phyloP scores from a whole-genome alignment of 768 basidiomycete species.

The Lactarius sanguifluus region DNA sequence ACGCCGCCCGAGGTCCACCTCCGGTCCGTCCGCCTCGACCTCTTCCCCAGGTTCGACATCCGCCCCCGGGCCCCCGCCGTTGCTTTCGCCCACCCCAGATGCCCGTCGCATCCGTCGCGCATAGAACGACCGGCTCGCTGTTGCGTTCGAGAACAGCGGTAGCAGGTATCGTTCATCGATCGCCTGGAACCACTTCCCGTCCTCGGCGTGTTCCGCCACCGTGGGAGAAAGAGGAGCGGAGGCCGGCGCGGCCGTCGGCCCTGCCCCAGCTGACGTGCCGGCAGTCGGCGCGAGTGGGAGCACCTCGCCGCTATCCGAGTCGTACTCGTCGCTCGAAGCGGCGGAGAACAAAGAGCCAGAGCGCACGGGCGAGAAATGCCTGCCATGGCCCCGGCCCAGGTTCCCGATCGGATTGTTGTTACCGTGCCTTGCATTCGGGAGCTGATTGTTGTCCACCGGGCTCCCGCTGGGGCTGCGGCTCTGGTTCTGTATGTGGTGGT shows the following conservation, averaged over 20 bases:
- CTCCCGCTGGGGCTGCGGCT: conserved; percentile 2
- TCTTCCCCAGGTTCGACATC: conserved; percentile 25
- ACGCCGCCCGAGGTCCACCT: conserved; percentile 36
- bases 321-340: conserved; percentile 72
- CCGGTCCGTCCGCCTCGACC: conserved; percentile 18
- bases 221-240: conserved; percentile 7
- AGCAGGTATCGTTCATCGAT: conserved; percentile 93
- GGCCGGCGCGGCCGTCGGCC: conserved; percentile 9
- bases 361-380: conserved; percentile 23
- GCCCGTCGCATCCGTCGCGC: conserved; percentile 65
- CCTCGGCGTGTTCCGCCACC: conserved; percentile 17
- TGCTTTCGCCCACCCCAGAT: conserved; percentile 33
- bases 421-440: not conserved
- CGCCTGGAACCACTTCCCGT: conserved; percentile 91
- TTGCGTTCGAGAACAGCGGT: conserved; percentile 90
- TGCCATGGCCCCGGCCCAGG: conserved; percentile 1
- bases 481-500: conserved; percentile 51
- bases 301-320: conserved; percentile 74
- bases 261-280: not conserved
- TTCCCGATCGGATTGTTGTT: not conserved
- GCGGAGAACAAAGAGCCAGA: conserved; percentile 56
- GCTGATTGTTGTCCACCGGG: not conserved
- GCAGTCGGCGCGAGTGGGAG: conserved; percentile 68
- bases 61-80: conserved; percentile 2
- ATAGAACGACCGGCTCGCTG: conserved; percentile 86